Conservation (phyloP, 2,329 filamentous ascomycete species). For the Huntiella savannae region DNA sequence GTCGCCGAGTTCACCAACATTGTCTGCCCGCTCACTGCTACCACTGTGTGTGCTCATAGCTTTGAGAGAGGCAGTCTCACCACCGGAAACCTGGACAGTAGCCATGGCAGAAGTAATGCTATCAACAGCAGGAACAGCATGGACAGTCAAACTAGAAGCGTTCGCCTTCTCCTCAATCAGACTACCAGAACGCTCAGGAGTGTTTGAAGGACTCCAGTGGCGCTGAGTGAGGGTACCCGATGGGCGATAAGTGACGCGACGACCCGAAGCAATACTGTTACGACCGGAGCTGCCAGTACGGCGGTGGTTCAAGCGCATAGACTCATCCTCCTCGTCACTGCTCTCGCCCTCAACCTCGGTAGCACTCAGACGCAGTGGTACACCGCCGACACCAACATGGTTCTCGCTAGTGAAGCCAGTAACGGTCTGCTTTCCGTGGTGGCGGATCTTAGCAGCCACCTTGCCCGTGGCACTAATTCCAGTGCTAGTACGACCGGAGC, state of each 20-base stretch:
- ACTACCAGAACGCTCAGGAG: constrained; percentile 35
- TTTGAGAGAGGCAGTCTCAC: constrained; percentile 27
- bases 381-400: constrained; percentile 55
- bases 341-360: constrained; percentile 84
- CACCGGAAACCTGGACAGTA: constrained; percentile 14
- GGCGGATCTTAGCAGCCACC: constrained; percentile 71
- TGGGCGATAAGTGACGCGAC: constrained; percentile 30
- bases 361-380: constrained; percentile 82
- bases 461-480: constrained; percentile 41
- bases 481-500: constrained; percentile 38
- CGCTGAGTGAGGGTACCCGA: constrained; percentile 28
- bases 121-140: constrained; percentile 2
- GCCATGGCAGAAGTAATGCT: constrained; percentile 3
- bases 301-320: constrained; percentile 37
- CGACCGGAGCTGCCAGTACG: constrained; percentile 58
- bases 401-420: constrained; percentile 63
- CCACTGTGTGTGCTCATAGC: constrained; percentile 34
- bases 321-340: constrained; percentile 51
- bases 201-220: constrained; percentile 34
- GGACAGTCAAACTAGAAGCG: constrained; percentile 1
- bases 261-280: constrained; percentile 42
- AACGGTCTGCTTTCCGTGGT: constrained; percentile 63
- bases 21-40: constrained; percentile 43
- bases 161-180: constrained; percentile 21
- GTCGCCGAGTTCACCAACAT: constrained; percentile 33